Evolutionary conservation across 495 filamentous ascomycete genomes (phyloP).

Genomic region (Massariosphaeria phaeospora): DNA sequence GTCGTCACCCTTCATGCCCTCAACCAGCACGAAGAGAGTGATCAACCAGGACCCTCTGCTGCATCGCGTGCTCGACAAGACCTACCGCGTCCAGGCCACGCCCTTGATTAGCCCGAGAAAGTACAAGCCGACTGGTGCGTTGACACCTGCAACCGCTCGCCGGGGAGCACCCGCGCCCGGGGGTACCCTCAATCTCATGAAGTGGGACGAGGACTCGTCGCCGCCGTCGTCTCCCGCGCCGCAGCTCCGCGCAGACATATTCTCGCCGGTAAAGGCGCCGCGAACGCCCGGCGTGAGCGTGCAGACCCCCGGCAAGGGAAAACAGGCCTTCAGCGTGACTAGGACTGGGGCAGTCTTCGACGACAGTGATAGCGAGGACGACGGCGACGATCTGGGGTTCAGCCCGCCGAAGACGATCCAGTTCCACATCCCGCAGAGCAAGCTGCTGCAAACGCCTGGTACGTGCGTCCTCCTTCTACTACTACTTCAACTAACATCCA

Average conservation of each 20-base stretch:
- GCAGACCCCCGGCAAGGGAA: slow-evolving; percentile 52
- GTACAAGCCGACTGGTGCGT: slow-evolving; percentile 31
- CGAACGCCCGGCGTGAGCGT: slow-evolving; percentile 74
- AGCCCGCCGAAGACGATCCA: slow-evolving; percentile 97
- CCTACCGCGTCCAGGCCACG: slow-evolving; percentile 87
- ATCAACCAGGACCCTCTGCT: slow-evolving; percentile 62
- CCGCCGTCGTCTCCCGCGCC: slow-evolving; percentile 57
- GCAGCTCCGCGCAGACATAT: slow-evolving; percentile 76
- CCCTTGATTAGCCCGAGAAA: slow-evolving; percentile 56
- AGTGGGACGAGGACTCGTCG: slow-evolving; percentile 37
- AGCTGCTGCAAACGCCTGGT: slow-evolving; percentile 89
- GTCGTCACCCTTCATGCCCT: slow-evolving; percentile 40
- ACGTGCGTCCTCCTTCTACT: slow-evolving; percentile 41
- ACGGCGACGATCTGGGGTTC: slow-evolving; percentile 56
- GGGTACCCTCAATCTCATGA: too few species aligned
- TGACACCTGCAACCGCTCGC: slow-evolving; percentile 25
- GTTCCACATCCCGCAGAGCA: slow-evolving; percentile 83
- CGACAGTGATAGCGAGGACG: slow-evolving; percentile 44
- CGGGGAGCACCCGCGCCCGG: slow-evolving; percentile 4
- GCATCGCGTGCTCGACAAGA: slow-evolving; percentile 86
- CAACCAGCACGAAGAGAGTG: slow-evolving; percentile 27
- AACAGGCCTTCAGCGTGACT: slow-evolving; percentile 2
- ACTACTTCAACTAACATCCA: not conserved
- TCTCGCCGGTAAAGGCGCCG: slow-evolving; percentile 59
- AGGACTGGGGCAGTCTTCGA: slow-evolving; percentile 15